Conservation (phyloP, 495 filamentous ascomycete species). For the Hypoxylon fuscum region DNA sequence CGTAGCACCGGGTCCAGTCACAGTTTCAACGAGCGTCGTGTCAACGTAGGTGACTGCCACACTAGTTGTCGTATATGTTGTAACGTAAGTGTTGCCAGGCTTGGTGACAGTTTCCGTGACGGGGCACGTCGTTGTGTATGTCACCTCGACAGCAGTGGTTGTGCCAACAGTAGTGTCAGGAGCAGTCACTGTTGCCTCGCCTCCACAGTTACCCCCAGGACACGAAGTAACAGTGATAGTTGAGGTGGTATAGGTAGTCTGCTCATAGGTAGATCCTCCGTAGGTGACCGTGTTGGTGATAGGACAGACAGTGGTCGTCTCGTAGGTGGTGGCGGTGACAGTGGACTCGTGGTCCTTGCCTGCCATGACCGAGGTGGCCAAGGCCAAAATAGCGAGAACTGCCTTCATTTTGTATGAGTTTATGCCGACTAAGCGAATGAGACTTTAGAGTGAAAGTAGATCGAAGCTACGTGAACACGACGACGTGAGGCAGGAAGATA, state of each 20-base stretch:
- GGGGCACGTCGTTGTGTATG: conserved; percentile 54
- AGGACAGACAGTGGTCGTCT: conserved; percentile 49
- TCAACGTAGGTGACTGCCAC: conserved; percentile 42
- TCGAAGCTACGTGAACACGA: conserved; percentile 14
- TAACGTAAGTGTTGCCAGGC: conserved; percentile 49
- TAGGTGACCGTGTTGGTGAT: conserved; percentile 42
- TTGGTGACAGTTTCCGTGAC: conserved; percentile 52
- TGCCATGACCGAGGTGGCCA: conserved; percentile 52
- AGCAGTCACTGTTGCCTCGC: conserved; percentile 39
- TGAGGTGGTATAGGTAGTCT: conserved; percentile 46
- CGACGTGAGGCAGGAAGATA: background rate
- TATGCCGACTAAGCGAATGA: conserved; percentile 26
- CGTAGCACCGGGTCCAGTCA: conserved; percentile 37
- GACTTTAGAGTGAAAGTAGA: conserved; percentile 38
- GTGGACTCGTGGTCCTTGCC: conserved; percentile 27
- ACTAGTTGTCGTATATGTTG: conserved; percentile 58
- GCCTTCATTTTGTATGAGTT: conserved; percentile 52
- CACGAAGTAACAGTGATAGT: conserved; percentile 47
- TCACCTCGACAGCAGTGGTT: conserved; percentile 52
- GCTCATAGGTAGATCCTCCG: conserved; percentile 41
- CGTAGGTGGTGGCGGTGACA: conserved; percentile 38
- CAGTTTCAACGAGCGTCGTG: conserved; percentile 42
- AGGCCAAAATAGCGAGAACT: conserved; percentile 49
- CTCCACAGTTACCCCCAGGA: conserved; percentile 39
- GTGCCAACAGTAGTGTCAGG: conserved; percentile 43